Percentiles rank a stretch among this genome's conserved stretches.
phyloP scores from a whole-genome alignment of 2,329 filamentous ascomycete species.

The Cryoendolithus antarcticus region DNA sequence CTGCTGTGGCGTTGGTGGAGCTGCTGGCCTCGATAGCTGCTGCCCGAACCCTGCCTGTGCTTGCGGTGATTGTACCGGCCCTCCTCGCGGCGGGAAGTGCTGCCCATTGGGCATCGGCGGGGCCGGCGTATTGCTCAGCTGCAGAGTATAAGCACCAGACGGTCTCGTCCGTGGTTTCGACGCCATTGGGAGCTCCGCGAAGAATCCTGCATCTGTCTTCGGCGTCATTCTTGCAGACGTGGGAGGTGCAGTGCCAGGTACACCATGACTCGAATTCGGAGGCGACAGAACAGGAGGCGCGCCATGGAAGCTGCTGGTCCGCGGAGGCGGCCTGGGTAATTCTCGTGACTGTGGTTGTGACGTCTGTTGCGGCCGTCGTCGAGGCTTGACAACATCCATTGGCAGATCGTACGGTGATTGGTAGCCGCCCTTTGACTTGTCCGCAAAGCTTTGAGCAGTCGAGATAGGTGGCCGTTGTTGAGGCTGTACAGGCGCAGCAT shows the following conservation, averaged over 20 bases:
- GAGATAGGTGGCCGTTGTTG: constrained; percentile 32
- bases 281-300: constrained; percentile 19
- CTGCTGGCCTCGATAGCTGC: constrained; percentile 2
- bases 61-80: constrained; percentile 3
- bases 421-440: constrained; percentile 85
- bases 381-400: constrained; percentile 67
- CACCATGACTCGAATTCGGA: constrained; percentile 27
- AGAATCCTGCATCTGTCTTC: constrained; percentile 30
- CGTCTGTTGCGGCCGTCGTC: constrained; percentile 41
- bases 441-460: constrained; percentile 64
- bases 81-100: constrained; percentile 8
- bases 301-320: constrained; percentile 47
- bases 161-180: constrained; percentile 26
- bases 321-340: constrained; percentile 38
- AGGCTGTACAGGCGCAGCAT: constrained; percentile 5
- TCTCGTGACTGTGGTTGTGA: constrained; percentile 16
- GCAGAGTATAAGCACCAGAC: constrained; percentile 17
- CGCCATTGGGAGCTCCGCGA: constrained; percentile 35
- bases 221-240: constrained; percentile 12
- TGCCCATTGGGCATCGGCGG: constrained; percentile 6
- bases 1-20: constrained; percentile 11
- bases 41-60: not conserved
- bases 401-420: constrained; percentile 90
- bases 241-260: constrained; percentile 10
- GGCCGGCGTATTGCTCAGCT: constrained; percentile 7